Evolutionary conservation across 1,284 basidiomycete species (phyloP), one percentile per base, ranked within the genome.

Genomic region (Microbotryum intermedium): DNA sequence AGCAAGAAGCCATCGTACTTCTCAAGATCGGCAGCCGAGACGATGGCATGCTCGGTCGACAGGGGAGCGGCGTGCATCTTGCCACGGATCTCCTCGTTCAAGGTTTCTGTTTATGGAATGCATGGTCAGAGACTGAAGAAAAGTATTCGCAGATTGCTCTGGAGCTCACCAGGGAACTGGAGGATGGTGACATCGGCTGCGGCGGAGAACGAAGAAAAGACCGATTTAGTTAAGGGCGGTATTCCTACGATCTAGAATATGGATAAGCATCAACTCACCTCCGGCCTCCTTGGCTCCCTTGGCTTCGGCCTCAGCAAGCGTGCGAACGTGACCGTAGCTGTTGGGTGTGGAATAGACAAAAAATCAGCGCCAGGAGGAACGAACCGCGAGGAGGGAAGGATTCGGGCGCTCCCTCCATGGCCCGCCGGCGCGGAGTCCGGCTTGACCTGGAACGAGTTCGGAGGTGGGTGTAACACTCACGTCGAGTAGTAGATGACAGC

Each of bases 221-320:
- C 1, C 9, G 9, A 18, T 39, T n/a, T 16, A 39, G 34, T 39
- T 16, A 39, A 16, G 18, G 34, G 34, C 13, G 34, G 10, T 16
- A 11, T 39, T 39, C 34, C 34, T 39, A 39, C 34, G 34, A 4
- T 39, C 13, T 11, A 39, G 0, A 39, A 39, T 1, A 39, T 39
- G 13, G 18, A 5, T 5, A 39, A 39, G 34, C 10, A 18, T 39
- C 34, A 4, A 39, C 11, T 74, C 76, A 44, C 88, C 91, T 48
- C 90, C 91, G 29, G 85, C 81, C 10, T 75, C 72, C 72, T 83
- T 81, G 69, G 88, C 76, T 64, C 90, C 90, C 39, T 74, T 77
- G 77, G 87, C 87, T 69, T 87, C 82, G 57, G 82, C 75, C 76
- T 92, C 86, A 55, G 90, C 88, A 74, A 95, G 85, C 84, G 74